These are phyloP conservation scores for Candida sojae DNA, from an alignment of 1,139 yeast species.

Conservation along the genomic window DNA sequence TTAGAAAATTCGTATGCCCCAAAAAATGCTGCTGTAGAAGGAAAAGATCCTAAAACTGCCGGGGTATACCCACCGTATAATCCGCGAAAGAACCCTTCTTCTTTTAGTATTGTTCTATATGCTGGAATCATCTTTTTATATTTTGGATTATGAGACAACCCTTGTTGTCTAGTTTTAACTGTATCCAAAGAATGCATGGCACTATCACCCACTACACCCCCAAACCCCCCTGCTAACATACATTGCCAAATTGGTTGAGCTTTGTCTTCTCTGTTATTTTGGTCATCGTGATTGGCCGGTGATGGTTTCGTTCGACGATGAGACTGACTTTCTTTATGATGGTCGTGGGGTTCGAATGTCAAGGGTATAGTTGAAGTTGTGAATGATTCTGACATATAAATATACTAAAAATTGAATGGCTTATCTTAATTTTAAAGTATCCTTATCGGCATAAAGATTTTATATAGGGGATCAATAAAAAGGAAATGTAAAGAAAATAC, in stretches of 20 bases:
- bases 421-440: not conserved
- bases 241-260: slow-evolving; percentile 58
- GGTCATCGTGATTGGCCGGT: slow-evolving; percentile 2
- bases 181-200: slow-evolving; percentile 95
- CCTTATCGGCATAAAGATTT: not conserved
- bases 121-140: slow-evolving; percentile 72
- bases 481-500: not conserved
- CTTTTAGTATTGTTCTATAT: slow-evolving; percentile 65
- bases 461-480: not conserved
- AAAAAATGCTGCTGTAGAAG: slow-evolving; percentile 90
- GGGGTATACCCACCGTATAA: slow-evolving; percentile 91
- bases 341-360: slow-evolving; percentile 32
- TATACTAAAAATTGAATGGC: slow-evolving; percentile 4
- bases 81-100: slow-evolving; percentile 86
- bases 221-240: slow-evolving; percentile 88
- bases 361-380: slow-evolving; percentile 50
- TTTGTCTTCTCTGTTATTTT: slow-evolving; percentile 1
- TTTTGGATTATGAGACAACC: slow-evolving; percentile 68
- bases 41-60: slow-evolving; percentile 88
- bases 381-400: slow-evolving; percentile 31
- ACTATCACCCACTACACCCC: slow-evolving; percentile 92
- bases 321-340: slow-evolving; percentile 6
- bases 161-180: slow-evolving; percentile 95
- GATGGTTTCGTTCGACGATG: slow-evolving; percentile 10
- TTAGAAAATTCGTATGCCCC: slow-evolving; percentile 86